A percentile compares a stretch with the other conserved stretches of the same genome.
phyloP scores from a whole-genome alignment of 2,329 filamentous ascomycete species.

The Alternaria sp. region DNA sequence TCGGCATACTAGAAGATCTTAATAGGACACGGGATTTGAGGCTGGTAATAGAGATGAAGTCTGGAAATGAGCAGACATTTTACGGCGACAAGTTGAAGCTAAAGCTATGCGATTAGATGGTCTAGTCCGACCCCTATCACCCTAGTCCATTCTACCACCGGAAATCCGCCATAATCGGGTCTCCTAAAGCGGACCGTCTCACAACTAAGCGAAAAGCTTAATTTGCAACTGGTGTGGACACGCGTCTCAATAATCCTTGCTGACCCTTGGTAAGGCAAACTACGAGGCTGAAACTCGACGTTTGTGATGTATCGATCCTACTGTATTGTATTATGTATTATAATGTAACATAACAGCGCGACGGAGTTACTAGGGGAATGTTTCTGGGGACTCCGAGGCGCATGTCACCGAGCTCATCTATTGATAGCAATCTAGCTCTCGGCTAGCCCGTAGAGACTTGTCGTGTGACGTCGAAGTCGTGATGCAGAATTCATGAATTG shows the following conservation, averaged over 20 bases:
- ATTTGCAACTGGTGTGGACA: not conserved
- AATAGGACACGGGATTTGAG: too few relatives aligned
- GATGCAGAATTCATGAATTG: not conserved
- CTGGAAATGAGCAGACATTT: too few relatives aligned
- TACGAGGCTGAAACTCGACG: slow-evolving; percentile 13
- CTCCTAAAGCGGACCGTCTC: slow-evolving; percentile 6
- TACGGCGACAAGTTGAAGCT: too few relatives aligned
- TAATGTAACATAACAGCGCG: not conserved
- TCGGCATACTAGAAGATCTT: too few relatives aligned
- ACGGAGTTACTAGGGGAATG: not conserved
- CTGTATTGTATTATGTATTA: not conserved
- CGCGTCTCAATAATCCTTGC: not conserved
- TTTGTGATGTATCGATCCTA: not conserved
- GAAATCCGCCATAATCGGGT: not conserved
- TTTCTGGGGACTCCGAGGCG: not conserved
- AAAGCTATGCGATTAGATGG: not conserved
- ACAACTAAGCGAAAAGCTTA: slow-evolving; percentile 17
- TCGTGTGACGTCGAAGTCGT: not conserved
- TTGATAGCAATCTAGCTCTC: not conserved
- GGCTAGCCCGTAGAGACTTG: not conserved
- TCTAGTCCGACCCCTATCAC: not conserved
- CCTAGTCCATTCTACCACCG: not conserved
- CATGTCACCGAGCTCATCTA: not conserved
- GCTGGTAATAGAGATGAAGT: too few relatives aligned
- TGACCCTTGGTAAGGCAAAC: slow-evolving; percentile 18